Conservation (phyloP, 2,329 filamentous ascomycete genomes). For the Fonsecaea multimorphosa region DNA sequence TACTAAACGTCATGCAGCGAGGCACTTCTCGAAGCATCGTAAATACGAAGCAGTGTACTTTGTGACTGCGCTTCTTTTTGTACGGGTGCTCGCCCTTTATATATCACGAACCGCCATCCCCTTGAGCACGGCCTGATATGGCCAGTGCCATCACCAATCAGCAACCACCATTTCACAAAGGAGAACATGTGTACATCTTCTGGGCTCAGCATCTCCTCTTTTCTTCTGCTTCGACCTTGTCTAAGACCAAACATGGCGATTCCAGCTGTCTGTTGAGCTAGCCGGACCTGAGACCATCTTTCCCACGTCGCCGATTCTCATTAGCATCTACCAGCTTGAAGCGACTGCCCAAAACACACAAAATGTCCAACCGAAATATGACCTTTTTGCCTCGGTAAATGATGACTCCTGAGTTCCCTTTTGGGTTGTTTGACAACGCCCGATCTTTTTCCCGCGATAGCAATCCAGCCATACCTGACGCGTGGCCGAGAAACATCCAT, state of each 20-base stretch:
- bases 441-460: not conserved
- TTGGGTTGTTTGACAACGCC: constrained; percentile 1
- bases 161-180: not conserved
- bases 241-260: not conserved
- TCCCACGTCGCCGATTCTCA: not conserved
- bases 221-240: not conserved
- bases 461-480: not conserved
- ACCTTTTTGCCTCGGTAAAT: constrained; percentile 8
- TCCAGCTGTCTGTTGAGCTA: not conserved
- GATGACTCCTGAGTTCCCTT: not conserved
- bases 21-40: constrained; percentile 4
- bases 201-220: not conserved
- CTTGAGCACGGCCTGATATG: not conserved
- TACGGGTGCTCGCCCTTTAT: not conserved
- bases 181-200: constrained; percentile 1
- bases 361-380: constrained; percentile 11
- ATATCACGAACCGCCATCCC: not conserved
- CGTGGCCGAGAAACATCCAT: constrained; percentile 4
- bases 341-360: constrained; percentile 13
- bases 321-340: not conserved
- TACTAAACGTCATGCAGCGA: constrained; percentile 6
- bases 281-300: not conserved
- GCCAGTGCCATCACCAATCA: not conserved
- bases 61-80: not conserved
- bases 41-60: not conserved